Conservation (phyloP, 129 eudicot species). For the Oenanthe sinensis region DNA sequence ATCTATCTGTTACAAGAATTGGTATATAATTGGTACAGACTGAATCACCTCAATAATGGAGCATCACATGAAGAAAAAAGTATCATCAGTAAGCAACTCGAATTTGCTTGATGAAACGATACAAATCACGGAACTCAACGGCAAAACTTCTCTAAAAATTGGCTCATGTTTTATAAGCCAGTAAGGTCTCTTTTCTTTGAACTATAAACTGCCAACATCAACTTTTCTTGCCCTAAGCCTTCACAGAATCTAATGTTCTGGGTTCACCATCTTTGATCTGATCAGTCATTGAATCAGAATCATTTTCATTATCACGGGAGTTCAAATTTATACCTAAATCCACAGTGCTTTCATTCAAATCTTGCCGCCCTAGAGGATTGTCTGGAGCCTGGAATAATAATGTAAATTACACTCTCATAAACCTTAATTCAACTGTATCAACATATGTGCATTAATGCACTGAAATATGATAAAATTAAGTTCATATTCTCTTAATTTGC, state of each 20-base stretch:
- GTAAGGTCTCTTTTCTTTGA: background rate
- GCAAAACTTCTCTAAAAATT: constrained; percentile 15
- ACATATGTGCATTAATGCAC: background rate
- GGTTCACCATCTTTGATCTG: constrained; percentile 22
- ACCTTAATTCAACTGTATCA: background rate
- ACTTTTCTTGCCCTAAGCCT: constrained; percentile 10
- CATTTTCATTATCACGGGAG: constrained; percentile 49
- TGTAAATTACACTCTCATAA: background rate
- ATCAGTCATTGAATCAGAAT: constrained; percentile 36
- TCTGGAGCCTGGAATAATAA: constrained; percentile 36
- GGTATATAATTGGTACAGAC: constrained; percentile 9
- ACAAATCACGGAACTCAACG: constrained; percentile 6
- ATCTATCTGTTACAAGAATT: constrained; percentile 12
- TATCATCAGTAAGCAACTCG: constrained; percentile 7
- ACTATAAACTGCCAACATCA: background rate
- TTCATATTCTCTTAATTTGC: background rate
- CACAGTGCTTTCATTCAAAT: constrained; percentile 67
- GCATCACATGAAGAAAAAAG: constrained; percentile 12
- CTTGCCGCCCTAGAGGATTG: constrained; percentile 53
- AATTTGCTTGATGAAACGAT: constrained; percentile 2
- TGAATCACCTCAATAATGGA: constrained; percentile 19
- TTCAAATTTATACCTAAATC: constrained; percentile 67
- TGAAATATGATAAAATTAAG: background rate
- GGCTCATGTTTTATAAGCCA: background rate
- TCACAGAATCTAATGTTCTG: constrained; percentile 9